These are phyloP conservation scores for Ramalina peruviana DNA, from an alignment of 495 filamentous ascomycete species.

Conservation along the genomic window DNA sequence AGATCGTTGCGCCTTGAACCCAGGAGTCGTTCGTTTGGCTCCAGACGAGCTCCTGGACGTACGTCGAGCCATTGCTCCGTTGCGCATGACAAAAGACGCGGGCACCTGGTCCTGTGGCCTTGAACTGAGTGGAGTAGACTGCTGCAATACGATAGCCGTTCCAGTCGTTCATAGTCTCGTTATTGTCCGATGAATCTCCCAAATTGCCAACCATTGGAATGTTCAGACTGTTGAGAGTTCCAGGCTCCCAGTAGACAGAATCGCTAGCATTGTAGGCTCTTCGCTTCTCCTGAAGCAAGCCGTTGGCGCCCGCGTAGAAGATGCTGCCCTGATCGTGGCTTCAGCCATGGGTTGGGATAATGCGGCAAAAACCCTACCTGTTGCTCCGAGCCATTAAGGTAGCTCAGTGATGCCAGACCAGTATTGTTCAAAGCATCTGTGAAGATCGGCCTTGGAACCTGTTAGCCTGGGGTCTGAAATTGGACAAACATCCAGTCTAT, in stretches of 20 bases:
- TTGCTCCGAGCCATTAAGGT: slow-evolving; percentile 9
- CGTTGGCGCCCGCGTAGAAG: slow-evolving; percentile 15
- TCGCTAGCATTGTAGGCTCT: slow-evolving; percentile 4
- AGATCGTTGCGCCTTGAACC: slow-evolving; percentile 5
- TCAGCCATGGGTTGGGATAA: neutral
- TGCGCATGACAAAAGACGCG: slow-evolving; percentile 14
- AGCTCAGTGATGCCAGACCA: slow-evolving; percentile 14
- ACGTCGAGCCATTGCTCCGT: slow-evolving; percentile 7
- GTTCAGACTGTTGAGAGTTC: slow-evolving; percentile 5
- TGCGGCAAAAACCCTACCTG: slow-evolving; percentile 3
- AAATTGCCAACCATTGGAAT: slow-evolving; percentile 6
- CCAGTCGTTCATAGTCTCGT: slow-evolving; percentile 12
- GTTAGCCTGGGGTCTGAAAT: neutral
- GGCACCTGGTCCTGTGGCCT: slow-evolving; percentile 7
- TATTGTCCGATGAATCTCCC: neutral
- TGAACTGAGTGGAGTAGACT: slow-evolving; percentile 12
- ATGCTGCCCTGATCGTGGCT: slow-evolving; percentile 7
- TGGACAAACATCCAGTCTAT: too few species aligned
- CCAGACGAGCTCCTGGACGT: slow-evolving; percentile 16
- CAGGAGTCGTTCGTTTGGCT: slow-evolving; percentile 12
- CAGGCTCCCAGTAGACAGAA: slow-evolving; percentile 12
- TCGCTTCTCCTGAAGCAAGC: slow-evolving; percentile 15
- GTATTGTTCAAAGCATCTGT: slow-evolving; percentile 19
- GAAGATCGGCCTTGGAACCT: slow-evolving; percentile 11
- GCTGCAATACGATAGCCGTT: slow-evolving; percentile 14